phyloP scores from a whole-genome alignment of 1,139 yeast species.

The Lodderomyces oxycetoniae region DNA sequence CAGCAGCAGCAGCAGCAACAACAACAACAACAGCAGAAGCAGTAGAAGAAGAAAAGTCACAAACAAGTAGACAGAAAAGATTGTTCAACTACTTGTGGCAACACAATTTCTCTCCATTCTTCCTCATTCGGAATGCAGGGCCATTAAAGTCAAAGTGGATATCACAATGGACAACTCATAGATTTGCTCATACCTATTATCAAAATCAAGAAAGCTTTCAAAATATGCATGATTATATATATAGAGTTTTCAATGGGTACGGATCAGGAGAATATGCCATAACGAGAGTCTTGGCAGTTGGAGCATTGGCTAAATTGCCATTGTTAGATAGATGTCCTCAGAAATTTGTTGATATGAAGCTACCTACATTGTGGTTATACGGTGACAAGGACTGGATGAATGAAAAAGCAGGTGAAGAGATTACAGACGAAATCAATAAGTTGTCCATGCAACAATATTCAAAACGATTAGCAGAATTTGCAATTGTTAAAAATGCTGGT shows the following conservation, averaged over 20 bases:
- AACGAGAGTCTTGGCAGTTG: conserved; percentile 36
- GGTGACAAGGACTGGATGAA: conserved; percentile 51
- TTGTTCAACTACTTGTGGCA: conserved; percentile 33
- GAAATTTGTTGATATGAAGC: conserved; percentile 29
- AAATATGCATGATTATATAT: conserved; percentile 39
- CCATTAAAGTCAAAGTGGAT: conserved; percentile 36
- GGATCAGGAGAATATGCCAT: conserved; percentile 48
- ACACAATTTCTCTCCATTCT: conserved; percentile 35
- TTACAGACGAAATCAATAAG: conserved; percentile 37
- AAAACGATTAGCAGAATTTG: conserved; percentile 29
- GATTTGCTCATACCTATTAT: conserved; percentile 34
- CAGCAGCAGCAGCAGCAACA: conserved; percentile 12
- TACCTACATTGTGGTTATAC: conserved; percentile 44
- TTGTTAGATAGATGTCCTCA: conserved; percentile 42
- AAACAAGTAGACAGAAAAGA: conserved; percentile 18
- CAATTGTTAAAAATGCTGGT: conserved; percentile 55
- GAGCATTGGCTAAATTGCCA: conserved; percentile 42
- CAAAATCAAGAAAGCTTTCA: conserved; percentile 30
- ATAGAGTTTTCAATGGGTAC: conserved; percentile 35
- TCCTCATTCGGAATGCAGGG: conserved; percentile 32
- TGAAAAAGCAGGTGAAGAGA: conserved; percentile 39
- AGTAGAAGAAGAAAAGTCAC: conserved; percentile 15
- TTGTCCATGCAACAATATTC: conserved; percentile 18
- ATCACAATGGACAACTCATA: conserved; percentile 38
- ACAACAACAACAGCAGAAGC: too few relatives aligned